These are phyloP conservation scores for Xylogone sp. DNA, from an alignment of 2,329 filamentous ascomycete genomes.

Conservation along the genomic window DNA sequence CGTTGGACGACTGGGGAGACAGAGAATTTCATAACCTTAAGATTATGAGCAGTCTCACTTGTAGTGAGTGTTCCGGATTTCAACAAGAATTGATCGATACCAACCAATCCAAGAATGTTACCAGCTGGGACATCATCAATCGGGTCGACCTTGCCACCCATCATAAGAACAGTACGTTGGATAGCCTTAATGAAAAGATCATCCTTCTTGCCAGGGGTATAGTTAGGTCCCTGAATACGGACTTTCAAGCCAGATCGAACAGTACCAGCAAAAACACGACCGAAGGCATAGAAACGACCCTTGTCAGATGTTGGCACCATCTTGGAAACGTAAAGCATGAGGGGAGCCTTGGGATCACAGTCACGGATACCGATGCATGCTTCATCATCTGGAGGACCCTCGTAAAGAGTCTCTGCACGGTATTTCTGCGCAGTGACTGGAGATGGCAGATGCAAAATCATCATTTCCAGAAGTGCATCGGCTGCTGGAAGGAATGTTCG, in stretches of 20 bases:
- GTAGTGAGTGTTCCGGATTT: conserved; percentile 99
- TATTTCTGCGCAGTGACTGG: conserved; percentile 95
- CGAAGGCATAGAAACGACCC: conserved; percentile 99
- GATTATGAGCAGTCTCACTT: conserved; percentile 95
- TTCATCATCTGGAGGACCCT: conserved; percentile 92
- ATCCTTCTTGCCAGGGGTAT: conserved; percentile 96
- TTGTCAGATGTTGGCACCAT: conserved; percentile 99
- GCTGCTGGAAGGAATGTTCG: conserved; percentile 97
- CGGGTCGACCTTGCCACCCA: conserved; percentile 98
- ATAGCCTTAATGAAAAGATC: conserved; percentile 99
- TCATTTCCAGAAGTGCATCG: conserved; percentile 98
- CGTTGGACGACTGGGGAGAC: conserved; percentile 98
- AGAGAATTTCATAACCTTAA: conserved; percentile 99
- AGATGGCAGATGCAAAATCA: conserved; percentile 98
- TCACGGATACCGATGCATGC: conserved; percentile 95
- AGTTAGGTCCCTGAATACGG: conserved; percentile 99
- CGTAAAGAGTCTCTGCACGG: conserved; percentile 97
- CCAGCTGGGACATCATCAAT: conserved; percentile 98
- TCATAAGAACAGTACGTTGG: conserved; percentile 99
- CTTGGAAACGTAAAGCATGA: conserved; percentile 99
- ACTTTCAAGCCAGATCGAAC: conserved; percentile 98
- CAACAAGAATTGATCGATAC: conserved; percentile 99
- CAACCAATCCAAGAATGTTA: conserved; percentile 99
- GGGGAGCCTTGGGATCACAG: conserved; percentile 95
- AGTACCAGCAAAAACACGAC: conserved; percentile 99